Conservation (phyloP, 345 rosid genomes). For the Ceriops zippeliana region DNA sequence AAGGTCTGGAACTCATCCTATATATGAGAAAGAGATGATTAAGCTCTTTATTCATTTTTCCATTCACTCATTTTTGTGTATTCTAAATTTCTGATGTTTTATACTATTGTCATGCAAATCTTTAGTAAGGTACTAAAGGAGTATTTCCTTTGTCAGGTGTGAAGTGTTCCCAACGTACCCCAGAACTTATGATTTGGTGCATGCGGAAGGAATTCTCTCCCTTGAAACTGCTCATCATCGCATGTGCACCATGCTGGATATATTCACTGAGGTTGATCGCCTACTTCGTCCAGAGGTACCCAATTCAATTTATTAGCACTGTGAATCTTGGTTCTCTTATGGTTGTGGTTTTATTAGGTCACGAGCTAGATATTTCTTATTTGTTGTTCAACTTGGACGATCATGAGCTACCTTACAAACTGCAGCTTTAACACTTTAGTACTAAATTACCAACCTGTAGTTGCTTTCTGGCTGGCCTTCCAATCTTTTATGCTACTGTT, state of each 20-base stretch:
- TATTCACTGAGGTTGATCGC: conserved; percentile 83
- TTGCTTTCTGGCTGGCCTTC: not conserved
- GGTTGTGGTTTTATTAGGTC: not conserved
- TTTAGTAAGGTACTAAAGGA: not conserved
- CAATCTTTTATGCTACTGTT: not conserved
- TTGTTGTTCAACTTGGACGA: not conserved
- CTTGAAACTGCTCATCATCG: conserved; percentile 47
- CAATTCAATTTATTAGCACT: not conserved
- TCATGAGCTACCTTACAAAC: not conserved
- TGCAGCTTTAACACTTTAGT: not conserved
- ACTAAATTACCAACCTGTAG: not conserved
- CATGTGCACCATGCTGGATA: conserved; percentile 50
- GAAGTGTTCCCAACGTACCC: conserved; percentile 95
- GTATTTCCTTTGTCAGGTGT: conserved; percentile 51
- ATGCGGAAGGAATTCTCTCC: conserved; percentile 73
- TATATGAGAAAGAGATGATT: too few relatives aligned
- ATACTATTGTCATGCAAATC: not conserved
- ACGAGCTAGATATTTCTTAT: not conserved
- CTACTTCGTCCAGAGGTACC: conserved; percentile 97
- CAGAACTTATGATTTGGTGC: conserved; percentile 91
- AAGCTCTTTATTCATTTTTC: too few relatives aligned
- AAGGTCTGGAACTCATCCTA: too few relatives aligned
- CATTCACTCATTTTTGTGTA: not conserved
- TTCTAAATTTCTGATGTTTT: not conserved
- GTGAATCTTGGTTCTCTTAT: not conserved